Percentiles rank a stretch among this genome's conserved stretches.
phyloP scores from a whole-genome alignment of 257 asterid genomes.

The Jaltomata sinuosa region DNA sequence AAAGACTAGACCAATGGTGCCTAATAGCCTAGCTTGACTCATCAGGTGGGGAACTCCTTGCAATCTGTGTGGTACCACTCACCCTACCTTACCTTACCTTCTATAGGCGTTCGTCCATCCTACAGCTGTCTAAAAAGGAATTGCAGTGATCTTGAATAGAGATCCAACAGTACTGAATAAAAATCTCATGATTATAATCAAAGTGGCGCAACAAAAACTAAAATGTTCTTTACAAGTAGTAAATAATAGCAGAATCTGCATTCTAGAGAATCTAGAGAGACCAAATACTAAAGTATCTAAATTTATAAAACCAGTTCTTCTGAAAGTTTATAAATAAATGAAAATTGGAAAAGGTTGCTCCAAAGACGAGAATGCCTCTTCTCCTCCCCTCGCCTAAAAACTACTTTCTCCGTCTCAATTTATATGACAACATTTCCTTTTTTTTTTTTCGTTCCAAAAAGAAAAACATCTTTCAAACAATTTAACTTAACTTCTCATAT shows the following conservation, averaged over 20 bases:
- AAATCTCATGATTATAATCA: too few relatives aligned
- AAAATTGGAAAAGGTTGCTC: not conserved
- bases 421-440: not conserved
- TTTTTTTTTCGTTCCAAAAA: not conserved
- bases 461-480: not conserved
- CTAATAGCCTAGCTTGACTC: too few relatives aligned
- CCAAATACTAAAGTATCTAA: not conserved
- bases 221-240: not conserved
- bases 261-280: too few relatives aligned
- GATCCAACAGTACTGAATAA: too few relatives aligned
- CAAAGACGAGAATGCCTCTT: not conserved
- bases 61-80: too few relatives aligned
- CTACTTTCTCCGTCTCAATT: not conserved
- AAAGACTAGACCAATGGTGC: too few relatives aligned
- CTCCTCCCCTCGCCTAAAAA: not conserved
- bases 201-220: not conserved
- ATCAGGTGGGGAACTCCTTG: too few relatives aligned
- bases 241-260: not conserved
- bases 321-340: not conserved
- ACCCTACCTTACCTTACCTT: too few relatives aligned
- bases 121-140: too few relatives aligned
- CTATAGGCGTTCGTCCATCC: too few relatives aligned
- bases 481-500: not conserved
- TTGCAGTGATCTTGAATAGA: too few relatives aligned
- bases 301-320: not conserved